Evolutionary conservation across 768 basidiomycete genomes (phyloP).

Genomic region (Floccularia luteovirens): DNA sequence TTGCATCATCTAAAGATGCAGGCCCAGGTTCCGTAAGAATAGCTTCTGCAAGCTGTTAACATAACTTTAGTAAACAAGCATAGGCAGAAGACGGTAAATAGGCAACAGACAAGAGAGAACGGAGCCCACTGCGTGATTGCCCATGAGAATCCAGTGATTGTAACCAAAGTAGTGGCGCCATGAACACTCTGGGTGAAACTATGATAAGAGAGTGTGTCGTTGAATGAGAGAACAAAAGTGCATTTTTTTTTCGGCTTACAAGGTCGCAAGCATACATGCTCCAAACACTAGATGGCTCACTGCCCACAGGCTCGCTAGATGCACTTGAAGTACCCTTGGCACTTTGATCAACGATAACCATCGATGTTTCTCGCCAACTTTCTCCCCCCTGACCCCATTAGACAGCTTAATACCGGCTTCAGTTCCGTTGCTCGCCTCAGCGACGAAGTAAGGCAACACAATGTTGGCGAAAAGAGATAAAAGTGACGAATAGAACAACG

Average conservation of each 20-base stretch:
- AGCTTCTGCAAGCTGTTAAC: constrained; percentile 70
- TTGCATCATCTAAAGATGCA: constrained; percentile 19
- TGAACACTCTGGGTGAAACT: constrained; percentile 68
- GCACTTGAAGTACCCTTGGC: constrained; percentile 42
- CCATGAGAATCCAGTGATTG: constrained; percentile 86
- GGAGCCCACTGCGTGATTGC: constrained; percentile 92
- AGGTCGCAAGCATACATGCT: constrained; percentile 71
- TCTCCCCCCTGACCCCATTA: constrained; percentile 1
- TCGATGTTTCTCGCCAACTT: constrained; percentile 15
- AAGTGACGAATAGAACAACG: constrained; percentile 72
- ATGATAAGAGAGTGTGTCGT: constrained; percentile 2
- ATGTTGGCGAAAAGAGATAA: constrained; percentile 64
- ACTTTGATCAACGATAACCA: constrained; percentile 18
- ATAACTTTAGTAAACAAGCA: constrained; percentile 1
- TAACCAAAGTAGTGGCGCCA: constrained; percentile 70
- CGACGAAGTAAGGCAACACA: constrained; percentile 59
- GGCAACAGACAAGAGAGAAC: constrained; percentile 65
- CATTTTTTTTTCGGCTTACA: no score
- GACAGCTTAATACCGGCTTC: neutral
- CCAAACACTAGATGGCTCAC: constrained; percentile 69
- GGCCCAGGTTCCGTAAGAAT: constrained; percentile 61
- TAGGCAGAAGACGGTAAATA: neutral
- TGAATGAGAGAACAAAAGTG: neutral
- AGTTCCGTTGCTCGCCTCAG: constrained; percentile 17
- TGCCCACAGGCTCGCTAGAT: constrained; percentile 73